Evolutionary conservation across 2,329 filamentous ascomycete genomes (phyloP).

Genomic region (Cladophialophora immunda): DNA sequence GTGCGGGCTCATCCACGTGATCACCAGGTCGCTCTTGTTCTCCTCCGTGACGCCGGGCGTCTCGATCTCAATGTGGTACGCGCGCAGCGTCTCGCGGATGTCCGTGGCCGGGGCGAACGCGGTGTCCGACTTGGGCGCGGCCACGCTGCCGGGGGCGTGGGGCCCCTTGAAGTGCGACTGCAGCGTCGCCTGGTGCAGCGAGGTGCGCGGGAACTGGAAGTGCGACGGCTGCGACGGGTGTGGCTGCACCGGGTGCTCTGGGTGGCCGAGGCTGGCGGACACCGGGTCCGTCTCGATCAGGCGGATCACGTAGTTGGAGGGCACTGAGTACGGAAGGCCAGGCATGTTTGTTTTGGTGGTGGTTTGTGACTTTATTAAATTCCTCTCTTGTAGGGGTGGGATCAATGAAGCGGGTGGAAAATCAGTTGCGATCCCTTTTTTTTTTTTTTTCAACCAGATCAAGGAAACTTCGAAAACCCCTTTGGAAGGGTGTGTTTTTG

Average conservation of each 20-base stretch:
- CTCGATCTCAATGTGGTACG: conserved; percentile 38
- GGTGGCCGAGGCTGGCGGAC: not conserved
- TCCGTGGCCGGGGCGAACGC: conserved; percentile 33
- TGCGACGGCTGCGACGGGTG: conserved; percentile 34
- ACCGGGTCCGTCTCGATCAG: conserved; percentile 32
- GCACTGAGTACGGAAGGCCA: conserved; percentile 33
- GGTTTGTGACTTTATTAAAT: not conserved
- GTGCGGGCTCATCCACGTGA: conserved; percentile 36
- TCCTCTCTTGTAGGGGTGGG: not conserved
- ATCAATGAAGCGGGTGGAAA: not conserved
- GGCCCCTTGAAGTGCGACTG: conserved; percentile 34
- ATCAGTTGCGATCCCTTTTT: not conserved
- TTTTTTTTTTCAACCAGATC: not conserved
- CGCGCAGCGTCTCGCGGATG: conserved; percentile 33
- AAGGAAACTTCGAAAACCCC: not conserved
- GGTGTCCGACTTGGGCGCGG: conserved; percentile 17
- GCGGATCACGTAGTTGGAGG: conserved; percentile 35
- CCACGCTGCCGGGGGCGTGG: conserved; percentile 31
- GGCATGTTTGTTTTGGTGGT: conserved; percentile 20
- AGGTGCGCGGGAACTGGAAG: conserved; percentile 36
- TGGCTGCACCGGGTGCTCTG: conserved; percentile 26
- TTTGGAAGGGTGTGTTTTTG: not conserved
- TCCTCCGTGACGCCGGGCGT: conserved; percentile 32
- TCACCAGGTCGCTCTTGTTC: conserved; percentile 32
- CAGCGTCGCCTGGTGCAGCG: conserved; percentile 33